Base-by-base conservation (phyloP, 2,329 filamentous ascomycete species). In the Colletotrichum truncatum region DNA sequence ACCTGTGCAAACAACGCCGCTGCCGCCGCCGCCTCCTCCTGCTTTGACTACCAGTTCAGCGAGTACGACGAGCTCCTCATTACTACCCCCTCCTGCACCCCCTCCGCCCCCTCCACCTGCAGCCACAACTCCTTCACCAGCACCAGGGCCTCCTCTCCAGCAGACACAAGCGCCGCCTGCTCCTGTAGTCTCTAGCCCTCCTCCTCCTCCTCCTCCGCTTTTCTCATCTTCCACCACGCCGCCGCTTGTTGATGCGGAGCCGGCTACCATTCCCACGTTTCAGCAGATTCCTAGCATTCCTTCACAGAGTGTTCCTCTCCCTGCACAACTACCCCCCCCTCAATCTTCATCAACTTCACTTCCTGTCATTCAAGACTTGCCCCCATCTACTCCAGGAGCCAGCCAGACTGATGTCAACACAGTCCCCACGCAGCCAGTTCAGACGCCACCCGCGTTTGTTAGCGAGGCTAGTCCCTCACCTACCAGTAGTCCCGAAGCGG, bases 371-470 rank as follows among this genome's bases (percentile, higher is more conserved):
- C 58, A 63, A 30, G 52, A 49, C 25, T 36, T 52, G 30, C 54
- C 39, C 26, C 67, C 68, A 56, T 55, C 72, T 61, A 70, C 73
- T 68, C 66, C 67, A 46, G 59, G 74, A 71, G 73, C 69, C 72
- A 78, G 73, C 75, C 70, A 73, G 73, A 73, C 77, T 78, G 75
- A 79, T 78, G 72, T 64, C 70, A 74, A 68, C 70, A 59, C 73
- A 69, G 61, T 67, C 45, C 62, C 70, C 52, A 68, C 70, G 59
- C 56, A 48, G 14, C 39, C 61, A 38, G 39, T 30, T 53, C 36
- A 64, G 30, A 45, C 58, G 58, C 58, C 49, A n/a, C 56, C 62
- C n/a, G 48, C 56, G n/a, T 28, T 55, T 11, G 18, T 61, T 38
- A 65, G 62, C 56, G 21, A 61, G 16, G 16, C 36, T 12, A 30